phyloP scores from a whole-genome alignment of 2,329 filamentous ascomycete genomes.

The Geosmithia flava region DNA sequence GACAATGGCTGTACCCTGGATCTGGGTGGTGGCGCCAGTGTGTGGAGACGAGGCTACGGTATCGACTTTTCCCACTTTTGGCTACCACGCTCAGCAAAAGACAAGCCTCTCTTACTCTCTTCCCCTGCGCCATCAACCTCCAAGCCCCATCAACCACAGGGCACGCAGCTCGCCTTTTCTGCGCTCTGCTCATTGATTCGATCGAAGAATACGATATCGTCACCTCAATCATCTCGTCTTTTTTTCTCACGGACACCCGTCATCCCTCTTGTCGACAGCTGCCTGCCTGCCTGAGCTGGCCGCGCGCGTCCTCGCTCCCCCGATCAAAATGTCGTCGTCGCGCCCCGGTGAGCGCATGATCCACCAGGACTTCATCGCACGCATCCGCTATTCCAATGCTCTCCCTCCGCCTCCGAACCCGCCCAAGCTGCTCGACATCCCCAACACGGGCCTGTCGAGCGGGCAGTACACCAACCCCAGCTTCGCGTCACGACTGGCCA shows the following conservation, averaged over 20 bases:
- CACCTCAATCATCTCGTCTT: neutral
- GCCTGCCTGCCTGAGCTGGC: too few relatives aligned
- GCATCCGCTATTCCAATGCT: slow-evolving; percentile 90
- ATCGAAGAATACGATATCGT: neutral
- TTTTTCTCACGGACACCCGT: neutral
- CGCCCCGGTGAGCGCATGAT: slow-evolving; percentile 42
- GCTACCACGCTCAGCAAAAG: neutral
- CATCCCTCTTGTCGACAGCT: neutral
- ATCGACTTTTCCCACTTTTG: neutral
- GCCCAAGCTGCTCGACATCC: slow-evolving; percentile 93
- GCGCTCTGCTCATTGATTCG: too few relatives aligned
- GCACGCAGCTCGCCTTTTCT: neutral
- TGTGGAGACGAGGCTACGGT: neutral
- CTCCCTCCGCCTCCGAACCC: slow-evolving; percentile 88
- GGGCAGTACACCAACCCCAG: slow-evolving; percentile 82
- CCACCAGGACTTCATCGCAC: slow-evolving; percentile 95
- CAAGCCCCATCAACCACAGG: neutral
- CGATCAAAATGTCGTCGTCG: slow-evolving; percentile 17
- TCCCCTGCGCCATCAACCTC: neutral
- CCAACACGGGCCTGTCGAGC: slow-evolving; percentile 77
- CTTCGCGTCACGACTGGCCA: slow-evolving; percentile 78
- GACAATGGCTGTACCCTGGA: neutral
- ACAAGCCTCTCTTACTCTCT: neutral
- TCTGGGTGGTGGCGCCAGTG: neutral
- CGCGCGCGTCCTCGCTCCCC: neutral